A percentile compares a stretch with the other conserved stretches of the same genome.
Evolutionary conservation across 495 filamentous ascomycete species (phyloP).

Genomic region (Tuber calosporum): DNA sequence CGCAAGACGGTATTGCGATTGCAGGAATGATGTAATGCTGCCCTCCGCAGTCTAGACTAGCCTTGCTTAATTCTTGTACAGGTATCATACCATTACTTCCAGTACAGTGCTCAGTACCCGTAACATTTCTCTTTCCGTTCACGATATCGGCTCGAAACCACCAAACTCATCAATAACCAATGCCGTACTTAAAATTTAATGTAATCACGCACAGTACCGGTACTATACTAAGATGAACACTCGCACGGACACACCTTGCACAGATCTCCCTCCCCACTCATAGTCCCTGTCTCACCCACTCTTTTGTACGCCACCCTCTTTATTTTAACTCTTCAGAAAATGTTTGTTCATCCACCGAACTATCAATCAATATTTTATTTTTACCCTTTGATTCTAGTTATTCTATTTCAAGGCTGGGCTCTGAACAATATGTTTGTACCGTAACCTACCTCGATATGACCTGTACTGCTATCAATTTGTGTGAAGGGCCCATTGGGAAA

Average conservation of each 20-base stretch:
- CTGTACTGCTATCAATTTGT: background rate
- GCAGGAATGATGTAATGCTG: background rate
- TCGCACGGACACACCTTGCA: background rate
- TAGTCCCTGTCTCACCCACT: background rate
- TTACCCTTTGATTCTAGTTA: too few relatives aligned
- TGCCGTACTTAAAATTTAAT: background rate
- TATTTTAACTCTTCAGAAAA: background rate
- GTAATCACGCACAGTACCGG: background rate
- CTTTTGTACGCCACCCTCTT: background rate
- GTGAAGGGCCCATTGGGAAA: background rate
- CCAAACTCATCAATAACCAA: background rate
- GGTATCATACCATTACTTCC: background rate
- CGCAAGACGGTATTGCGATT: background rate
- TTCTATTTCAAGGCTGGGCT: background rate
- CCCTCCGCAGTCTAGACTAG: background rate
- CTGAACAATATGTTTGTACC: background rate
- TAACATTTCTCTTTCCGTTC: background rate
- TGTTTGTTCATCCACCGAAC: background rate
- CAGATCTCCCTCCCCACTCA: background rate
- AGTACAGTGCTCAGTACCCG: background rate
- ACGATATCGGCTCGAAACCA: background rate
- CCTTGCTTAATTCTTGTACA: background rate
- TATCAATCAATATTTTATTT: background rate
- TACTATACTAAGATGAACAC: background rate
- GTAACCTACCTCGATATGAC: background rate